Conservation (phyloP, 257 asterid genomes). For the Salvia miltiorrhiza region DNA sequence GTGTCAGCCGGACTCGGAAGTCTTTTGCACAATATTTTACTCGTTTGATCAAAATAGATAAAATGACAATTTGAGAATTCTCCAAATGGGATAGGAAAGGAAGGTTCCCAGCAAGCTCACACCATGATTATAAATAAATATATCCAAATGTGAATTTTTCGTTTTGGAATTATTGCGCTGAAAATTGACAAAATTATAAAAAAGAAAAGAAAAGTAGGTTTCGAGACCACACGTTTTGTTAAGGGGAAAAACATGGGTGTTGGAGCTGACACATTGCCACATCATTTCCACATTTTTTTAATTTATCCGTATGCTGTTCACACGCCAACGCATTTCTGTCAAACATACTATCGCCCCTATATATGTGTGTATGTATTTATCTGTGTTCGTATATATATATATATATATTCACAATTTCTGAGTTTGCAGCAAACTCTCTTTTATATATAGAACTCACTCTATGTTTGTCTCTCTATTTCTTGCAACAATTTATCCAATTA, state of each 20-base stretch:
- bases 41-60: too few relatives aligned
- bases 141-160: background rate
- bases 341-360: background rate
- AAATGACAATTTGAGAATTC: background rate
- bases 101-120: background rate
- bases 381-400: background rate
- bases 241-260: slow-evolving; percentile 9
- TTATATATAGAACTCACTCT: background rate
- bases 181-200: background rate
- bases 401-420: background rate
- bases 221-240: slow-evolving; percentile 37
- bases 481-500: slow-evolving; percentile 25
- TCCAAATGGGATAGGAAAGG: background rate
- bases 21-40: too few relatives aligned
- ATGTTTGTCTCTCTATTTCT: slow-evolving; percentile 17
- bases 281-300: slow-evolving; percentile 24
- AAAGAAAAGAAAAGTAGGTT: background rate
- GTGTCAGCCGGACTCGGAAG: too few relatives aligned
- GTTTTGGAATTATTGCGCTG: background rate
- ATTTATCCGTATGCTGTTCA: slow-evolving; percentile 11
- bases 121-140: too few relatives aligned
- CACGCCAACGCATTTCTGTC: slow-evolving; percentile 20
- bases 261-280: slow-evolving; percentile 43
- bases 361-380: background rate
- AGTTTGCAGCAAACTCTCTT: slow-evolving; percentile 1